phyloP scores from a whole-genome alignment of 2,329 filamentous ascomycete genomes.

The Macroventuria anomochaeta region DNA sequence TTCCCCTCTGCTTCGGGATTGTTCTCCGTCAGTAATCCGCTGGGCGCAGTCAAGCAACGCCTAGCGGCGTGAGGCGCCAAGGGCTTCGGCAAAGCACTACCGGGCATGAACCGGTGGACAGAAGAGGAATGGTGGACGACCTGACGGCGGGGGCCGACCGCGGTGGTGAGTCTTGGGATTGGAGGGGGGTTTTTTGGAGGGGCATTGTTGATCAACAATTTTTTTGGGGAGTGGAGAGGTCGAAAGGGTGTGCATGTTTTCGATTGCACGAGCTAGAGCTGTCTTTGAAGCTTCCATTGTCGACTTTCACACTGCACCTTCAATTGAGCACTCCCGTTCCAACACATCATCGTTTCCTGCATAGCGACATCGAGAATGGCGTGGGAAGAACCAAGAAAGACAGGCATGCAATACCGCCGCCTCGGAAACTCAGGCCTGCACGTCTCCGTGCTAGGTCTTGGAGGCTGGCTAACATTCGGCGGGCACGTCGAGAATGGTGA shows the following conservation, averaged over 20 bases:
- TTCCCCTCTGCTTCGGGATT: background rate
- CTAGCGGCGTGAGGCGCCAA: background rate
- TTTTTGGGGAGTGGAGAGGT: background rate
- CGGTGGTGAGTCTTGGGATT: background rate
- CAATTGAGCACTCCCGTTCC: too few relatives aligned
- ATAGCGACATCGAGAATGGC: too few relatives aligned
- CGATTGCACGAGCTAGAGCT: too few relatives aligned
- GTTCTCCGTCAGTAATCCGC: constrained; percentile 7
- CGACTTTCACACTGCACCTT: too few relatives aligned
- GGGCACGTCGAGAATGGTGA: constrained; percentile 72
- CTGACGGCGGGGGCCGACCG: background rate
- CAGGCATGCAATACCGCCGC: constrained; percentile 67
- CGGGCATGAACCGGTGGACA: background rate
- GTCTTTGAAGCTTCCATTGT: too few relatives aligned
- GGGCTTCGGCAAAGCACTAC: background rate
- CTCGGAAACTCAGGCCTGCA: constrained; percentile 75
- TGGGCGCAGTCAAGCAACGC: background rate
- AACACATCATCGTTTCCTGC: too few relatives aligned
- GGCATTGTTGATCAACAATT: constrained; percentile 8
- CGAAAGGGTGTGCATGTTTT: background rate
- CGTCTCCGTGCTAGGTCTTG: constrained; percentile 74
- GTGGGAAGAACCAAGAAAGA: constrained; percentile 41
- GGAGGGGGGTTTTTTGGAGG: background rate
- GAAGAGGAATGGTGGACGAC: constrained; percentile 1
- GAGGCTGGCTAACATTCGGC: constrained; percentile 66